These are phyloP conservation scores for Picea sitchensis DNA, from an alignment of 75 land plant species.

Conservation along the genomic window DNA sequence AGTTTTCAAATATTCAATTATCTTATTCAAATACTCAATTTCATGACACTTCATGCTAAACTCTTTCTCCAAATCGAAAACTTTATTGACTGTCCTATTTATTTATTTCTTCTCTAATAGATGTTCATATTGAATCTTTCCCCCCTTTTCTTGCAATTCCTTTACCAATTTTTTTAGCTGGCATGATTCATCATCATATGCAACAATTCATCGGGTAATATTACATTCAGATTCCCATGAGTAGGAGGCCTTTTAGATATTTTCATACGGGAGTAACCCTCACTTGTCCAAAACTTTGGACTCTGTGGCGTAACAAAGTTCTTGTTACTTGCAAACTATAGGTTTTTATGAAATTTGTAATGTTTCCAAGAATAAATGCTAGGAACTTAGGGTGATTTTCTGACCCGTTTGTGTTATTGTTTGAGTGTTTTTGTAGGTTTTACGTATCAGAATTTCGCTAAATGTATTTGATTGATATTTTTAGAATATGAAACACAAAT, in stretches of 20 bases:
- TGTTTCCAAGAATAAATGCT: too few species aligned
- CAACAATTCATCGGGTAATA: neutral
- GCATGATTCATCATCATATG: slow-evolving; percentile 36
- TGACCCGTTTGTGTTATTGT: too few species aligned
- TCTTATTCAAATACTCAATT: slow-evolving; percentile 21
- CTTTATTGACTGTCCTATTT: slow-evolving; percentile 8
- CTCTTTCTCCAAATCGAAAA: slow-evolving; percentile 46
- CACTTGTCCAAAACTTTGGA: too few species aligned
- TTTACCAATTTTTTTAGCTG: slow-evolving; percentile 39
- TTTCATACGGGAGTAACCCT: neutral
- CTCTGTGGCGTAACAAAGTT: too few species aligned
- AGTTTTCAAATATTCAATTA: slow-evolving; percentile 23
- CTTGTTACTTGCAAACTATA: too few species aligned
- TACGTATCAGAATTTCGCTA: too few species aligned
- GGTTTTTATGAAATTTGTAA: too few species aligned
- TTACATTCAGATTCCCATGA: neutral
- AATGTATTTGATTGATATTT: too few species aligned
- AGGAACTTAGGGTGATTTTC: too few species aligned
- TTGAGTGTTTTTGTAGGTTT: too few species aligned
- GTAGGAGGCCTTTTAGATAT: neutral
- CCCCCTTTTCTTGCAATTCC: slow-evolving; percentile 63
- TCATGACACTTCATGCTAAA: slow-evolving; percentile 34
- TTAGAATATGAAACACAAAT: too few species aligned
- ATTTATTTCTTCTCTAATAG: slow-evolving; percentile 39
- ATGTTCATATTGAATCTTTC: slow-evolving; percentile 42